These are phyloP conservation scores for Nematocida parisii DNA, from an alignment of 371 early-diverging fungal species.

Conservation along the genomic window DNA sequence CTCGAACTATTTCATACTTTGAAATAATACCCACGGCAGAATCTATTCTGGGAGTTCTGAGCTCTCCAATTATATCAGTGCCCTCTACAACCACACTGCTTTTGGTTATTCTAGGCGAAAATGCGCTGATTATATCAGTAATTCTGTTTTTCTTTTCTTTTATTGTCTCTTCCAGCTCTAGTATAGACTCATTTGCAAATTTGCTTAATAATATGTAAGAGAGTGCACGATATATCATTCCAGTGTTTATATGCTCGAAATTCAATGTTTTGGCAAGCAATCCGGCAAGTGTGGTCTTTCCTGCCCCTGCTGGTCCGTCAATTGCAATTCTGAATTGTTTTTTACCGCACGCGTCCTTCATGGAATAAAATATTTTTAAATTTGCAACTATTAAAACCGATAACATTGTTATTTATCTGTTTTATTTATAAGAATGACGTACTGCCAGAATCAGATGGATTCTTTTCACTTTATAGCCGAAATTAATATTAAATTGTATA, in stretches of 20 bases:
- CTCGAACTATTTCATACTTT: slow-evolving; percentile 73
- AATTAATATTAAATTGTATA: too few relatives aligned
- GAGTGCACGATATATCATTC: slow-evolving; percentile 70
- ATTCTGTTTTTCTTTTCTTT: slow-evolving; percentile 6
- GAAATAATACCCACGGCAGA: slow-evolving; percentile 74
- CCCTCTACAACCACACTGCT: slow-evolving; percentile 72
- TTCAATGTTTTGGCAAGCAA: slow-evolving; percentile 74
- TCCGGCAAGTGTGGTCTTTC: slow-evolving; percentile 80
- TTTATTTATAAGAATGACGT: too few relatives aligned
- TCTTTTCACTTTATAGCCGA: too few relatives aligned
- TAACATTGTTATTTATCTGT: not conserved
- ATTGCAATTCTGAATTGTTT: slow-evolving; percentile 75
- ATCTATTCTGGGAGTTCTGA: slow-evolving; percentile 74
- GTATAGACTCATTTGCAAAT: slow-evolving; percentile 14
- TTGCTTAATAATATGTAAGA: slow-evolving; percentile 64
- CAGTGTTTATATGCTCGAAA: slow-evolving; percentile 79
- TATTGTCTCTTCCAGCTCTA: slow-evolving; percentile 2
- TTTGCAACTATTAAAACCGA: not conserved
- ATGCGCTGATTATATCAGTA: not conserved
- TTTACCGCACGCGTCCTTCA: slow-evolving; percentile 1
- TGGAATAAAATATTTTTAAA: slow-evolving; percentile 33
- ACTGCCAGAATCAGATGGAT: too few relatives aligned
- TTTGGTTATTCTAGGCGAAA: slow-evolving; percentile 43
- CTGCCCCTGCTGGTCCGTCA: slow-evolving; percentile 85
- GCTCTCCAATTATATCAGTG: slow-evolving; percentile 73